Base-by-base conservation (phyloP, 257 asterid species). In the Primulina eburnea region DNA sequence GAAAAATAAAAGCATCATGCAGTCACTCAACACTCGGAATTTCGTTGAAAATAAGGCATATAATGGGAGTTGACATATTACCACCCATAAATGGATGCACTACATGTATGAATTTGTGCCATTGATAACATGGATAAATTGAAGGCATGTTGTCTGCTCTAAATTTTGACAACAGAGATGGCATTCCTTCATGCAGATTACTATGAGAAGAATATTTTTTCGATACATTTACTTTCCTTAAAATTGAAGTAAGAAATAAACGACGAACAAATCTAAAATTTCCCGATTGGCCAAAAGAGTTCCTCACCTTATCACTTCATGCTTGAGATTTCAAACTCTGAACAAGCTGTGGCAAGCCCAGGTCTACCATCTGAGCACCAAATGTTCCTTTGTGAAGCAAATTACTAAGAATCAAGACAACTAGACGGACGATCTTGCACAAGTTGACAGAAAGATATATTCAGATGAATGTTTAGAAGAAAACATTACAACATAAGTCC, bases 311-410 rank as follows among this genome's bases (percentile, higher is more conserved):
- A 24, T 92, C 96, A 72, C 97, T 90, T 97, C 98, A 92, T 67
- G 98, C 97, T 77, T 90, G 97, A 20, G 89, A 92, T 87, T 90
- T 92, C 82, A 90, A 75, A 68, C 80, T 92, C 84, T 85, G 97
- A 79, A 92, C 93, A 71, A 87, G 70, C 75, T 90, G 97, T 34
- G 88, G 94, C 73, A 92, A 75, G 53, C 90, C 98, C 61, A 84
- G 82, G 86, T 84, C 85, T 74, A 88, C 89, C 96, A 92, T 90
- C 71, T 88, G 89, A 71, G 97, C 87, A 65, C 92, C 92, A 79
- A 88, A 88, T 64, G 89, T 75, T 43, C 95, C 98, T 84, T 87
- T 85, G 74, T 75, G 75, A 30, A 92, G 89, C 90, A 92, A 79
- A 81, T 92, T 92, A 82, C 82, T 75, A n/a, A 92, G 90, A 55